Conservation (phyloP, 495 filamentous ascomycete species). For the Penicillium cataractarum region DNA sequence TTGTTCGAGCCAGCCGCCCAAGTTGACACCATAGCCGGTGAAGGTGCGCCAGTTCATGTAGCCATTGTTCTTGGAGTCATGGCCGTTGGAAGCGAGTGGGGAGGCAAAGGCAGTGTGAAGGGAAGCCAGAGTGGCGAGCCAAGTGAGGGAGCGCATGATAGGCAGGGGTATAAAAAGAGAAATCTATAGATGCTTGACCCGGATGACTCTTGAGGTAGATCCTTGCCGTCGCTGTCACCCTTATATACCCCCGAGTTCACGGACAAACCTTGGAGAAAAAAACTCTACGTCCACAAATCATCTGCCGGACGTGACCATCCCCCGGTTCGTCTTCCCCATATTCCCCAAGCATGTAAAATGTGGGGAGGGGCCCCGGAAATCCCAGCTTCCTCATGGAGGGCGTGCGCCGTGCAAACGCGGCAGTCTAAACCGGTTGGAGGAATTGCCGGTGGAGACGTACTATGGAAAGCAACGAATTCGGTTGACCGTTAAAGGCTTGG, state of each 20-base stretch:
- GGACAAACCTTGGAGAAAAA: neutral
- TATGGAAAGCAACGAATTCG: neutral
- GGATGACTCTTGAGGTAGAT: neutral
- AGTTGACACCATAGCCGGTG: conserved; percentile 33
- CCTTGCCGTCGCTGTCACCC: neutral
- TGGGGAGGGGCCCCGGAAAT: neutral
- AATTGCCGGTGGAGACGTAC: neutral
- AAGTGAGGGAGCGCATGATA: conserved; percentile 1
- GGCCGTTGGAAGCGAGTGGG: conserved; percentile 5
- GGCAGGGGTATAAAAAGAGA: neutral
- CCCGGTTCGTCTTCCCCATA: conserved; percentile 6
- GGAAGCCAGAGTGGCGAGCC: neutral
- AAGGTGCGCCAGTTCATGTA: conserved; percentile 36
- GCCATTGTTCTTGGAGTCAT: conserved; percentile 1
- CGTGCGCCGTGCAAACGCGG: neutral
- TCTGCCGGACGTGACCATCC: neutral
- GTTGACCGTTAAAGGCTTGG: neutral
- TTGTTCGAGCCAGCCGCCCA: conserved; percentile 41
- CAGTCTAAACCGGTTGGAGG: neutral
- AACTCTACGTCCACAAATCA: neutral
- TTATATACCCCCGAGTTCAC: neutral
- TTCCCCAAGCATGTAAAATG: conserved; percentile 5
- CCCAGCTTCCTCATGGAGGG: neutral
- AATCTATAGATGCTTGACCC: neutral
- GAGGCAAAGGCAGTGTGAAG: neutral